A percentile compares a stretch with the other conserved stretches of the same genome.
Conservation (phyloP, 2,329 filamentous ascomycete genomes). For the Alternaria panax region DNA sequence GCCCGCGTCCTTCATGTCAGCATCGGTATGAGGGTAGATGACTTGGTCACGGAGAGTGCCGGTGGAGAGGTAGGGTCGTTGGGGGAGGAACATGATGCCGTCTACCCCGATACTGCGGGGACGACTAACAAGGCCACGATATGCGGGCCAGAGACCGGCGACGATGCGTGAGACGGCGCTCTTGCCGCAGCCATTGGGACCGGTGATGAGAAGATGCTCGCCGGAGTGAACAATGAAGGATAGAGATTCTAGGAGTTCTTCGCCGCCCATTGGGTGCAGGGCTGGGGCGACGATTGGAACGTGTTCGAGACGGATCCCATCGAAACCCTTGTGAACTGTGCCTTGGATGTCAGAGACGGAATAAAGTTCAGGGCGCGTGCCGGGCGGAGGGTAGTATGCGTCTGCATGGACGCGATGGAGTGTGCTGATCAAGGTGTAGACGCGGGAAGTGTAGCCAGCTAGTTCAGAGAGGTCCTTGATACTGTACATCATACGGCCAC, state of each 20-base stretch:
- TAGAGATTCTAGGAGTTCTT: constrained; percentile 87
- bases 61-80: constrained; percentile 88
- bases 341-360: constrained; percentile 92
- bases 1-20: constrained; percentile 87
- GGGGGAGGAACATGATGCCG: constrained; percentile 98
- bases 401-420: constrained; percentile 92
- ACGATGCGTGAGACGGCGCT: constrained; percentile 86
- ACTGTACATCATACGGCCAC: constrained; percentile 98
- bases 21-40: constrained; percentile 93
- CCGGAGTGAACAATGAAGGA: constrained; percentile 89
- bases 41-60: constrained; percentile 96
- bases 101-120: constrained; percentile 82
- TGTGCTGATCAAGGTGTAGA: constrained; percentile 94
- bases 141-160: constrained; percentile 94
- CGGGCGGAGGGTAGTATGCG: constrained; percentile 77
- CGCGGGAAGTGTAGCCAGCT: constrained; percentile 92
- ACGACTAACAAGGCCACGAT: constrained; percentile 87
- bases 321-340: constrained; percentile 92
- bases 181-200: constrained; percentile 94
- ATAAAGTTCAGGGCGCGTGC: constrained; percentile 77
- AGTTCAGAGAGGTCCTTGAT: constrained; percentile 98
- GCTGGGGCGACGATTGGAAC: constrained; percentile 91
- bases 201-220: constrained; percentile 93
- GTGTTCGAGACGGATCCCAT: constrained; percentile 90
- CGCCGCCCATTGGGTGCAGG: constrained; percentile 87